Base-by-base conservation (phyloP, 129 eudicot species). In the Sambucus nigra region DNA sequence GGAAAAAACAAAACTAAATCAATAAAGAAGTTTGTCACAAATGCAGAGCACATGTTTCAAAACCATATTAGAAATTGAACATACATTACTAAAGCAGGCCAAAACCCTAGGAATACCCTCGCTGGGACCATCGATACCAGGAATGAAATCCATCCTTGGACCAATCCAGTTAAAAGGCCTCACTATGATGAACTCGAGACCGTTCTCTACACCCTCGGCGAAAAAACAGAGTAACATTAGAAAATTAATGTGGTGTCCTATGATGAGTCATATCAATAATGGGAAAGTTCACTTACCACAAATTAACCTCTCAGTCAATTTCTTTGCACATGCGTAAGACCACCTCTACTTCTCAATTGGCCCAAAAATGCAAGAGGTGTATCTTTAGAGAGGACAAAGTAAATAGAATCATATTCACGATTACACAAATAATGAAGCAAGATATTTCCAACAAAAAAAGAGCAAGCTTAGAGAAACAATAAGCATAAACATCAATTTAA, bases 151-250 rank as follows among this genome's bases (percentile, higher is more conserved):
- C 98, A 89, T 91, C 66, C 98, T 85, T 16, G 95, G 98, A 65
- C 98, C 98, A 63, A 91, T 91, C 98, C 98, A 85, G 79, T 91
- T 91, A 65, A 91, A 91, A 42, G 98, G 98, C 69, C 98, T 77
- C 45, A 91, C 98, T 45, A 91, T 85, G 57, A 95, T 85, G 71
- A 91, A 91, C 52, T 91, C 94, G 17, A 85, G 94, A 49, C 84
- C 98, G 63, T 91, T 91, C 66, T 91, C 95, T 6, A 95, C 98
- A 48, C 98, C 98, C 84, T 86, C 98, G 0, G 92, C 95, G 78
- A 77, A 50, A 71, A 55, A 46, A 49, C 48, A 28, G 5, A 6
- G 25, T 25, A 25, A 35, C 25, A 39, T 58, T 18, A 42, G 9
- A 58, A 42, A 1, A 1, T 17, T 15, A 8, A 35, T 23, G 10